Base-by-base conservation (phyloP, 1,284 basidiomycete species). In the Cryptococcus hybrid region DNA sequence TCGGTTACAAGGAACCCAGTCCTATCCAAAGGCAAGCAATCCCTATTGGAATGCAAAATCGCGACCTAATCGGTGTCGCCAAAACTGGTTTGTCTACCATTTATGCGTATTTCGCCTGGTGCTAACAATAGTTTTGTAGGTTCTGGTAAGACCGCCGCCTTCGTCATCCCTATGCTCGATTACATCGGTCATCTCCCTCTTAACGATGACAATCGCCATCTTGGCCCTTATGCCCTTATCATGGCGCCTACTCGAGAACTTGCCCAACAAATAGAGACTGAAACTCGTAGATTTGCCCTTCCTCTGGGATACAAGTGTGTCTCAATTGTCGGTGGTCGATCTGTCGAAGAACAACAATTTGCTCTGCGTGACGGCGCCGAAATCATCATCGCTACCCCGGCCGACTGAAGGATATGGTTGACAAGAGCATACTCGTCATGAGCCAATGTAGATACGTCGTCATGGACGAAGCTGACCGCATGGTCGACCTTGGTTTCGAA, bases 121-220 rank as follows among this genome's bases (percentile, higher is more conserved):
- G 34, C 34, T 62, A 11, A 56, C 11, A 40, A 52, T 30, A 46
- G 43, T 39, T 34, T 30, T 49, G 2, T 57, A 92, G 92, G 92
- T 82, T 98, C 95, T 66, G 95, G 95, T 74, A 99, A 99, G 82
- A 99, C 95, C 12, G 95, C 94, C n/a, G 92, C 94, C 2, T 99
- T 98, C 78, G 92, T 98, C 59, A 95, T 99, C 54, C 95, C 95
- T 15, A 95, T 99, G 91, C 83, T 99, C 50, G 83, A 91, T 36
- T 98, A 97, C 80, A 98, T 99, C 67, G 86, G 86, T 34, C 84
- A 85, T 54, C 82, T 98, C 48, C 84, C 84, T 1, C 85, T 99
- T 64, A 85, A 86, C 52, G 95, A 98, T 66, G 91, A 93, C 37
- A 98, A 88, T 68, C 85, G 91, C 57, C 90, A 96, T 77, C 81